A percentile compares a stretch with the other conserved stretches of the same genome.
Conservation (phyloP, 495 filamentous ascomycete genomes). For the Penicillium cinerascens region DNA sequence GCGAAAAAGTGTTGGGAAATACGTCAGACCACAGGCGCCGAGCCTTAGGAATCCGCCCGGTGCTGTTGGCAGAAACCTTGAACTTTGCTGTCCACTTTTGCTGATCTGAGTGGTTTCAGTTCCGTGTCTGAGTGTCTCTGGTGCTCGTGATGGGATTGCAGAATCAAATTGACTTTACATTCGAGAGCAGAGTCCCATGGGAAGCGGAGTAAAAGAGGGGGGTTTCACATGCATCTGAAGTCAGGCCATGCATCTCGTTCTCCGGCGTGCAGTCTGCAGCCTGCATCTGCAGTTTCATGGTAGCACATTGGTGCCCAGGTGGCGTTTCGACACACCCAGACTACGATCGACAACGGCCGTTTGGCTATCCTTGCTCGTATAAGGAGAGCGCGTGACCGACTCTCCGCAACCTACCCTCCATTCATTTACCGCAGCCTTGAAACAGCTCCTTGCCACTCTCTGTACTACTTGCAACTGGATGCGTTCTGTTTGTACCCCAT, state of each 20-base stretch:
- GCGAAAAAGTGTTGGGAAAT: background rate
- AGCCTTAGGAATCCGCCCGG: slow-evolving; percentile 13
- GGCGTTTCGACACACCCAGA: background rate
- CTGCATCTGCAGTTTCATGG: background rate
- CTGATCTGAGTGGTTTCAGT: background rate
- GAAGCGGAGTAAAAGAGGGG: slow-evolving; percentile 9
- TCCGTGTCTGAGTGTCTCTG: too few species aligned
- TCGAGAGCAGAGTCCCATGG: too few species aligned
- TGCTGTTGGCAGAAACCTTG: slow-evolving; percentile 3
- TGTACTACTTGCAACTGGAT: background rate
- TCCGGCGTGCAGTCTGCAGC: background rate
- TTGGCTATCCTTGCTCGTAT: background rate
- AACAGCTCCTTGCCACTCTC: background rate
- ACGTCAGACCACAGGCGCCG: background rate
- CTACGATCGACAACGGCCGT: background rate
- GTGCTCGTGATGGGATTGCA: background rate
- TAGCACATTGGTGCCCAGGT: background rate
- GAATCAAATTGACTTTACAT: too few species aligned
- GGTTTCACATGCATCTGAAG: slow-evolving; percentile 15
- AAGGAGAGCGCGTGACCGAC: background rate
- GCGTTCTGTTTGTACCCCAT: background rate
- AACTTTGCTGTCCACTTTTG: background rate
- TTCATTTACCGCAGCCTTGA: background rate
- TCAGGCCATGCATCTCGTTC: background rate
- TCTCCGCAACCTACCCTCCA: background rate